Base-by-base conservation (phyloP, 2,329 filamentous ascomycete genomes). In the Hypoxylon sp. region DNA sequence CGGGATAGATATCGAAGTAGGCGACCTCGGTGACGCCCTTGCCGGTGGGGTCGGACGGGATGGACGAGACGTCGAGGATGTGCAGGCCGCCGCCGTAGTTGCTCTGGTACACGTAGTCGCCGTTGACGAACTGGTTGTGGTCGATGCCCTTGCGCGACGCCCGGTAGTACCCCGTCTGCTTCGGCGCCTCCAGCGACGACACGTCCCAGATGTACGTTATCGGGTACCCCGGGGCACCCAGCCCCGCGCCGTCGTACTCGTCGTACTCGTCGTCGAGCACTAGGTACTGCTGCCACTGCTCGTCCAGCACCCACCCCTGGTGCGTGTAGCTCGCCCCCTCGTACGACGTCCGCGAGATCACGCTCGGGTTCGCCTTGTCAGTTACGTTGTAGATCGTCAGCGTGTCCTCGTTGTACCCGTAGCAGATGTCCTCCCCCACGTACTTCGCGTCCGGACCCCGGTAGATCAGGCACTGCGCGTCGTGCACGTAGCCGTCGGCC, bases 381-480 rank as follows among this genome's bases (percentile, higher is more conserved):
- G 82, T 85, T 24, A 86, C 80, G 72, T 86, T 83, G 74, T 84
- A 84, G 72, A 85, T 83, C 54, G 83, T 85, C 56, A 85, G 72
- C 0, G 82, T 82, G 73, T 85, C 83, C 71, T 84, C 85, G 75
- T 87, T 86, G 80, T 86, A 87, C 37, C 83, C 84, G 72, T 86
- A 87, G 81, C 85, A 87, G 75, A 87, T 84, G 70, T 87, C 84
- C 22, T 77, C 79, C 57, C 83, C 84, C 4, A 76, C 76, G 72
- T 82, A 86, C 57, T 79, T 74, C 19, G 72, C 76, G 68, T 86
- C 83, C 0, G 85, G 84, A 0, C 85, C 85, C 17, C 81, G 81
- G 78, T 87, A 87, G 65, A 84, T 82, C 42, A 90, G 78, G 75
- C 87, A 89, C 77, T 90, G 87, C 1, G 87, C 87, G 71, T 89